phyloP scores from a whole-genome alignment of 306 rosid species.

The Acacia melanoxylon region DNA sequence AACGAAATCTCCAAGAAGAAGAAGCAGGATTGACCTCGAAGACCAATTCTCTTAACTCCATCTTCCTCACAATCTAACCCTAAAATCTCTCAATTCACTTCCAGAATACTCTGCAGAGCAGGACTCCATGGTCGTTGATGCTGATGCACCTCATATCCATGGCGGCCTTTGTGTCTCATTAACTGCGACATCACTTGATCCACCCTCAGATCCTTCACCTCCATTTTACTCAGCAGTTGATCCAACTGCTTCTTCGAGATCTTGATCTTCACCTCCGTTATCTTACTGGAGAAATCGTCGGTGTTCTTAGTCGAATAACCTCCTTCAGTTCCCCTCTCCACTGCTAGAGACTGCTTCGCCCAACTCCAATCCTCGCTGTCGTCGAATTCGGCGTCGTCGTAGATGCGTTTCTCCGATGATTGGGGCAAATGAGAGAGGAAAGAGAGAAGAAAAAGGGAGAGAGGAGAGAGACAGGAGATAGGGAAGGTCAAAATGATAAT shows the following conservation, averaged over 20 bases:
- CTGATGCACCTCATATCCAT: slow-evolving; percentile 29
- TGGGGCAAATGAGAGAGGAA: too few relatives aligned
- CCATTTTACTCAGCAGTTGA: slow-evolving; percentile 53
- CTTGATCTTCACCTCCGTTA: slow-evolving; percentile 74
- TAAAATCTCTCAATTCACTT: slow-evolving; percentile 30
- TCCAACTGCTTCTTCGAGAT: slow-evolving; percentile 81
- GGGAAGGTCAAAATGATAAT: too few relatives aligned
- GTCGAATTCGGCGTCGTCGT: slow-evolving; percentile 26
- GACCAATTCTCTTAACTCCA: slow-evolving; percentile 34
- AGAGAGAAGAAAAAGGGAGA: too few relatives aligned
- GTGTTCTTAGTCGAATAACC: not conserved
- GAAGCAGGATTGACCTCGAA: slow-evolving; percentile 37
- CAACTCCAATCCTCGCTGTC: slow-evolving; percentile 48
- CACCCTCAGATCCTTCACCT: slow-evolving; percentile 54
- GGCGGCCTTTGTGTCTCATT: slow-evolving; percentile 25
- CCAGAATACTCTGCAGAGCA: slow-evolving; percentile 82
- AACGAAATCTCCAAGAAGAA: not conserved
- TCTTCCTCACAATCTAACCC: not conserved
- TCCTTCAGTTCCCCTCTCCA: not conserved
- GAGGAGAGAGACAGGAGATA: too few relatives aligned
- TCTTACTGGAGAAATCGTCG: not conserved
- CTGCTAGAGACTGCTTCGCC: not conserved
- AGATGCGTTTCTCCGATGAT: slow-evolving; percentile 40
- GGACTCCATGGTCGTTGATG: slow-evolving; percentile 72
- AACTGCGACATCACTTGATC: slow-evolving; percentile 65